Percentiles rank a stretch among this genome's conserved stretches.
These are phyloP conservation scores for Periconia digitata DNA, from an alignment of 2,329 filamentous ascomycete species.

Conservation along the genomic window DNA sequence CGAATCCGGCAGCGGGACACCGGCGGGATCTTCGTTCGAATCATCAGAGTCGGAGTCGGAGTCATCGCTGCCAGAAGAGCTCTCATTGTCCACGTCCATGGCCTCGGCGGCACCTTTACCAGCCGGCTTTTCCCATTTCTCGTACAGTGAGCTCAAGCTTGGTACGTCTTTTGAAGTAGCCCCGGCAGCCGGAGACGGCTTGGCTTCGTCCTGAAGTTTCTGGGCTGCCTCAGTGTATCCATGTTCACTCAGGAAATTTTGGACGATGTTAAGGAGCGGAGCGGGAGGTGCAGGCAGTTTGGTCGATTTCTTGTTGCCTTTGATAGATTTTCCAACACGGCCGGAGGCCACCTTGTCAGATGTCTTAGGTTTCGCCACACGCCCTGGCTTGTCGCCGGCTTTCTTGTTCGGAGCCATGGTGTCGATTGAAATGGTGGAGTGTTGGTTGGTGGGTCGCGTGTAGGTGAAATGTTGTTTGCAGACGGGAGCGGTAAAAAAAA, in stretches of 20 bases:
- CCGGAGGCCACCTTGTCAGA: conserved; percentile 7
- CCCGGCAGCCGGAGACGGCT: conserved; percentile 7
- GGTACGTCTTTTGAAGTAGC: conserved; percentile 18
- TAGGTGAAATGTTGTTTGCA: not conserved
- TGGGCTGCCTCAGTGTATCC: conserved; percentile 35
- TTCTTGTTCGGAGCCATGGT: conserved; percentile 32
- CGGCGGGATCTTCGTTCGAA: conserved; percentile 22
- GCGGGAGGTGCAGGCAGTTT: conserved; percentile 18
- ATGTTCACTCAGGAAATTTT: conserved; percentile 36
- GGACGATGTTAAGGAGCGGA: conserved; percentile 35
- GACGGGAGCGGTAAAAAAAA: conserved; percentile 16
- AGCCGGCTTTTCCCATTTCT: conserved; percentile 30
- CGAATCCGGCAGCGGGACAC: conserved; percentile 31
- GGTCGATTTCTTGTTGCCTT: conserved; percentile 1
- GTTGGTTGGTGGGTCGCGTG: not conserved
- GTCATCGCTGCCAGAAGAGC: conserved; percentile 23
- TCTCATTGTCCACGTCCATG: conserved; percentile 35
- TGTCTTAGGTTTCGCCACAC: conserved; percentile 21
- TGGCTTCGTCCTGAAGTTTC: conserved; percentile 24
- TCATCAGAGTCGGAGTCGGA: conserved; percentile 25
- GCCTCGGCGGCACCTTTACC: conserved; percentile 22
- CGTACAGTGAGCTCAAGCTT: conserved; percentile 23
- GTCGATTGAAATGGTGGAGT: conserved; percentile 8
- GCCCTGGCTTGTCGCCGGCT: conserved; percentile 8
- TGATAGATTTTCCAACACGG: conserved; percentile 6